Conservation (phyloP, 352 stramenopile genomes). For the Blastocystis sp. region DNA sequence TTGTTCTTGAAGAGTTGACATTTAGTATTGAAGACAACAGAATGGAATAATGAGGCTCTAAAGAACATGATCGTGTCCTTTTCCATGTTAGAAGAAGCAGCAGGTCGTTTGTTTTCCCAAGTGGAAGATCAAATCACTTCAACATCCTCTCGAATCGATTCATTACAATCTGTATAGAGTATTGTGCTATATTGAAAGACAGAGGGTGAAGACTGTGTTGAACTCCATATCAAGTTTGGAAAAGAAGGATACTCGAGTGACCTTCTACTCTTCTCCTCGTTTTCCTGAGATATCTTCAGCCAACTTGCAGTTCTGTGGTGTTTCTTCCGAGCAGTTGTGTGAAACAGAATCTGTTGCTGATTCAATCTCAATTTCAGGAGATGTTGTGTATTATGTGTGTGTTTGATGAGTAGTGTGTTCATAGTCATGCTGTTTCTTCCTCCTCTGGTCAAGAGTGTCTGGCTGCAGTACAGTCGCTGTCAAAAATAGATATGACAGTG, state of each 20-base stretch:
- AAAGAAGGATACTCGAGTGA: conserved; percentile 10
- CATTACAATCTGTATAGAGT: background rate
- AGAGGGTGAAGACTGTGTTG: background rate
- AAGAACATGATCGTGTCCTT: conserved; percentile 40
- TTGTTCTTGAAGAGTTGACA: background rate
- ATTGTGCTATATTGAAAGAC: background rate
- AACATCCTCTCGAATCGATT: background rate
- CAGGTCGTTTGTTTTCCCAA: background rate
- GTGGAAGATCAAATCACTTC: background rate
- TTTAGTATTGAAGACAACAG: conserved; percentile 39
- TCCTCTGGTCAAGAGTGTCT: background rate
- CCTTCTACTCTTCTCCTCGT: conserved; percentile 12
- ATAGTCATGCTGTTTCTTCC: background rate
- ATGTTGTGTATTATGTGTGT: background rate
- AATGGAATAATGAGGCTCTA: conserved; percentile 17
- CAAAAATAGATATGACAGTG: background rate
- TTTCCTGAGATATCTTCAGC: background rate
- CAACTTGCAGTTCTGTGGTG: background rate
- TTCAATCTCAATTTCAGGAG: background rate
- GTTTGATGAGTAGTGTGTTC: background rate
- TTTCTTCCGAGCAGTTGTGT: background rate
- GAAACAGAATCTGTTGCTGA: background rate
- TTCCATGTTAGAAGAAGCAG: conserved; percentile 15
- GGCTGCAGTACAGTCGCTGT: background rate
- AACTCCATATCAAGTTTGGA: background rate